Evolutionary conservation across 2,329 filamentous ascomycete genomes (phyloP).

Genomic region (Exophiala xenobiotica): DNA sequence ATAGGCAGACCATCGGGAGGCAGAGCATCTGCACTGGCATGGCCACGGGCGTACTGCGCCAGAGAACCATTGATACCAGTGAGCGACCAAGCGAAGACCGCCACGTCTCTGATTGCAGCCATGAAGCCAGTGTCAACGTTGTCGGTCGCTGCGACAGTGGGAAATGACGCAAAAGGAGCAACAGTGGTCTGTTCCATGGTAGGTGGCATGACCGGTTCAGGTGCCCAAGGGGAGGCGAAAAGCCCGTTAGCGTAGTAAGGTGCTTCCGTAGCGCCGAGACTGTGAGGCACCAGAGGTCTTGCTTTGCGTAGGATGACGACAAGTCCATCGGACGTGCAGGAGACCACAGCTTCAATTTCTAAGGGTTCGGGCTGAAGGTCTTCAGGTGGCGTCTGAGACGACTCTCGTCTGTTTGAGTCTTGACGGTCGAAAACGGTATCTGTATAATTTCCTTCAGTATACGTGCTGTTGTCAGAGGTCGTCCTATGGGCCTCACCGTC

Average conservation of each 20-base stretch:
- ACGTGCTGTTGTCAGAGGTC: slow-evolving; percentile 47
- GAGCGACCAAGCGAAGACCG: slow-evolving; percentile 83
- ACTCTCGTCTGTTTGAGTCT: slow-evolving; percentile 27
- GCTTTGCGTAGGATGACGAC: slow-evolving; percentile 78
- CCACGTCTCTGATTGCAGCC: slow-evolving; percentile 77
- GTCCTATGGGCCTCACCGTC: slow-evolving; percentile 2
- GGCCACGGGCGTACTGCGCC: slow-evolving; percentile 62
- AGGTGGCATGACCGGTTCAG: slow-evolving; percentile 57
- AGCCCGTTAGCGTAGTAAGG: slow-evolving; percentile 59
- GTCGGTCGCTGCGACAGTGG: slow-evolving; percentile 37
- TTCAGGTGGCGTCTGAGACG: slow-evolving; percentile 20
- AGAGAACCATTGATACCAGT: slow-evolving; percentile 77
- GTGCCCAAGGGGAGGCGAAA: slow-evolving; percentile 78
- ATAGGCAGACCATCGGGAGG: slow-evolving; percentile 61
- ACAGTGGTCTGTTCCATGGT: slow-evolving; percentile 9
- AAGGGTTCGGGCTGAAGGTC: slow-evolving; percentile 42
- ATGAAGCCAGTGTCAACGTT: slow-evolving; percentile 59
- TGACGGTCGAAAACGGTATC: slow-evolving; percentile 47
- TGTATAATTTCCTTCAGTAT: slow-evolving; percentile 38
- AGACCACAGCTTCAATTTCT: slow-evolving; percentile 86
- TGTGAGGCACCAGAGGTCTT: slow-evolving; percentile 64
- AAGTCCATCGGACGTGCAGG: slow-evolving; percentile 83
- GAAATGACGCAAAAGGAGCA: slow-evolving; percentile 39
- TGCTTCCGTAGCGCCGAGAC: slow-evolving; percentile 49
- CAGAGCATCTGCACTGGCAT: slow-evolving; percentile 62